Evolutionary conservation across 1,284 basidiomycete genomes (phyloP), one percentile per base, ranked within the genome.

Genomic region (Malassezia obtusa): DNA sequence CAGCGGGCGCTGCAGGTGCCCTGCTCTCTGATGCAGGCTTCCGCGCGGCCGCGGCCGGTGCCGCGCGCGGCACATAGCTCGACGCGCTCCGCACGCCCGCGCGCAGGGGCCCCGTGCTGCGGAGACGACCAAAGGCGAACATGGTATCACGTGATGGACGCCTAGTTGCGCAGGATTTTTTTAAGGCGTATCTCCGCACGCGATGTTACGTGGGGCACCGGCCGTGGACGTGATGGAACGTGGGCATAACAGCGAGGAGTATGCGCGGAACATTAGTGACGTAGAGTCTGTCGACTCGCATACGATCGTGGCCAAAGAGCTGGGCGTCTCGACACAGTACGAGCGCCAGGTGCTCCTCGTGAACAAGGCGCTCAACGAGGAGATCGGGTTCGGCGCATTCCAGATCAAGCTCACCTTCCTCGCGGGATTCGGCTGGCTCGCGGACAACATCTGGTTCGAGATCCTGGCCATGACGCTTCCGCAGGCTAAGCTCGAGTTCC

Each of bases 351-450:
- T 68, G 9, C 49, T 57, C 2, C 52, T 69, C 7, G 38, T 69
- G 49, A 71, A 71, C 50, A 40, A 50, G n/a, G 47, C 59, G 28
- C 65, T 70, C 50, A 63, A 63, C 49, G 58, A 65, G 28, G 61
- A 66, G 15, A 67, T 83, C 51, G 82, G 82, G 19, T 82, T 81
- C 54, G 82, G 82, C 14, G 76, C 76, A 47, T 83, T 82, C 71
- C 82, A 83, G 63, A 74, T 76, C 58, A 79, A 82, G 69, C 76
- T 83, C 31, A 82, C 82, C 61, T 56, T 78, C 47, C 75, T 82
- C 8, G 78, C 80, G 35, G 82, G 82, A 33, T 70, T 79, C 22
- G 80, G 80, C 46, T 79, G 59, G 80, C 80, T 67, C 77, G 79
- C 81, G 28, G 69, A 78, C 67, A 58, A 52, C 32, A 53, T 70